Conservation (phyloP, 768 basidiomycete genomes). For the Agrocybe pediades region DNA sequence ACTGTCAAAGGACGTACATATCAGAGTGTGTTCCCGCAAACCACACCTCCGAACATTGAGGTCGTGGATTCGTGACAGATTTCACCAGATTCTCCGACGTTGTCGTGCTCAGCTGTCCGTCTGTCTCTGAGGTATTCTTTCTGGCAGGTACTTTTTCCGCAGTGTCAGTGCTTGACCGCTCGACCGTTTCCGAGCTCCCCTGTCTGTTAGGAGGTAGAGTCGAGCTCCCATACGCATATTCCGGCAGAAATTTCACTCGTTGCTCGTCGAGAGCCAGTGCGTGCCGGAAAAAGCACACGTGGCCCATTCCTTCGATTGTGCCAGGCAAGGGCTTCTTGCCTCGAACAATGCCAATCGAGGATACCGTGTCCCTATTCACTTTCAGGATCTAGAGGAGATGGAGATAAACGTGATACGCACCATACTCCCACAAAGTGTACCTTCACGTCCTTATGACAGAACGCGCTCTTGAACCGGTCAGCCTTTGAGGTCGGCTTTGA, state of each 20-base stretch:
- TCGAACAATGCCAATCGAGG: conserved; percentile 31
- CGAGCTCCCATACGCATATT: conserved; percentile 21
- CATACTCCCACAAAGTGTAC: conserved; percentile 23
- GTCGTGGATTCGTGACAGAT: neutral
- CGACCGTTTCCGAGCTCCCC: no score
- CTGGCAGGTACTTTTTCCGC: no score
- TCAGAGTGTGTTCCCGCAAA: conserved; percentile 29
- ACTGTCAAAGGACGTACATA: neutral
- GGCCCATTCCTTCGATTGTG: conserved; percentile 20
- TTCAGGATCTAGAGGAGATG: neutral
- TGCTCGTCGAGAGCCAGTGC: conserved; percentile 37
- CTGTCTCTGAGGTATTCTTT: no score
- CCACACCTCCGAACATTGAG: conserved; percentile 32
- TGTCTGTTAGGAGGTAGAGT: neutral
- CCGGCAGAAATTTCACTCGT: conserved; percentile 35
- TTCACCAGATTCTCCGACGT: no score
- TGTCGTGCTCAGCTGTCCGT: no score
- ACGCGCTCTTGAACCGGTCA: conserved; percentile 19
- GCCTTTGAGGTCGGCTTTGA: conserved; percentile 4
- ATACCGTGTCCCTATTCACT: conserved; percentile 34
- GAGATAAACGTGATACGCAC: neutral
- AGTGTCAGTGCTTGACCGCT: no score
- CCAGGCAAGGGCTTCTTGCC: conserved; percentile 15
- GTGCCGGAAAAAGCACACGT: conserved; percentile 35
- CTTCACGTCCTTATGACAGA: conserved; percentile 26